Evolutionary conservation across 2,329 filamentous ascomycete species (phyloP).

Genomic region (Conoideocrella luteorostrata): DNA sequence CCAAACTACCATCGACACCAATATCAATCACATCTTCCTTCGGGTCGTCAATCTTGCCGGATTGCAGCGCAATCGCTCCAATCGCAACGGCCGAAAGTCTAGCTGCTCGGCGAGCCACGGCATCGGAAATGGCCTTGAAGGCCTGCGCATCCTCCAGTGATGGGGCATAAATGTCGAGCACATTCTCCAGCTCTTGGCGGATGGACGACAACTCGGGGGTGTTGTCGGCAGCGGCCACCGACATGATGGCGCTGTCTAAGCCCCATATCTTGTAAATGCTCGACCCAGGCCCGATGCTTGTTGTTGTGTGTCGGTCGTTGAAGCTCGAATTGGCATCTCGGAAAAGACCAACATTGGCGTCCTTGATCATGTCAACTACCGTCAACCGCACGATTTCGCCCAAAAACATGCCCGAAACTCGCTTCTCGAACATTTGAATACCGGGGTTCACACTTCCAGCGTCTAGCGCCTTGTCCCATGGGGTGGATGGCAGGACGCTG

Average conservation of each 20-base stretch:
- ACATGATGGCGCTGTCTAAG: slow-evolving; percentile 85
- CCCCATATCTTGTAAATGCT: slow-evolving; percentile 77
- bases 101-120: slow-evolving; percentile 82
- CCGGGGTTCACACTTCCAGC: slow-evolving; percentile 80
- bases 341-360: slow-evolving; percentile 65
- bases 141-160: slow-evolving; percentile 80
- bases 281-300: slow-evolving; percentile 57
- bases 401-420: slow-evolving; percentile 95
- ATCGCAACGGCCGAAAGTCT: slow-evolving; percentile 83
- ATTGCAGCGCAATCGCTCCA: slow-evolving; percentile 75
- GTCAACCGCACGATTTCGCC: slow-evolving; percentile 85
- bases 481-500: slow-evolving; percentile 77
- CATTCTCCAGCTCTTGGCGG: slow-evolving; percentile 69
- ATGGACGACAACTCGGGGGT: slow-evolving; percentile 65
- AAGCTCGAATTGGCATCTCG: slow-evolving; percentile 64
- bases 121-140: slow-evolving; percentile 74
- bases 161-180: slow-evolving; percentile 69
- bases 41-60: slow-evolving; percentile 59
- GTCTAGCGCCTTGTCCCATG: slow-evolving; percentile 77
- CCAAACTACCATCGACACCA: slow-evolving; percentile 88
- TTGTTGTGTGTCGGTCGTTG: slow-evolving; percentile 66
- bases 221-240: slow-evolving; percentile 75
- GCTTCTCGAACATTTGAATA: slow-evolving; percentile 98
- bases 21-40: slow-evolving; percentile 74
- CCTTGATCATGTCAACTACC: slow-evolving; percentile 64